Evolutionary conservation across 306 rosid species (phyloP), one percentile per base, ranked within the genome.

Genomic region (Fragaria ananassa): DNA sequence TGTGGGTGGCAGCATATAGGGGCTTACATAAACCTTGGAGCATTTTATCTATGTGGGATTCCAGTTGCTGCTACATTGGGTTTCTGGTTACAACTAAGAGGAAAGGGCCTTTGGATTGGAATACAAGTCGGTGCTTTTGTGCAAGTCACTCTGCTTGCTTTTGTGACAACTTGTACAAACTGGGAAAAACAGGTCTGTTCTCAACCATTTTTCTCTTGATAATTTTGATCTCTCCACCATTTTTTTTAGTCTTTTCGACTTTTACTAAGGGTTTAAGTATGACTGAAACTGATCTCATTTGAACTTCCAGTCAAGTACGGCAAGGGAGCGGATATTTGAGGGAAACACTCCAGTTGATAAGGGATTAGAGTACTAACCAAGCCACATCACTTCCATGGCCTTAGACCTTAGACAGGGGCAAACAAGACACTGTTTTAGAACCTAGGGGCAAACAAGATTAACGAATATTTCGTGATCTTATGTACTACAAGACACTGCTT

Each of bases 1-100:
- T 88, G 90, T 85, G 97, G 97, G 27, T 89, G 97, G 95, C 93
- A 91, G 79, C 90, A 85, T 14, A 12, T 85, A 37, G 97, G 95
- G 60, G 95, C 91, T 49, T 91, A 82, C 72, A 79, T 89, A 19
- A 91, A 91, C 72, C 71, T 91, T 1, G 95, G 95, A 19, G 91
- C 97, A 15, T 89, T 75, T 77, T 91, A 91, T 72, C 86, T 91
- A 0, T 91, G 91, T 83, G 97, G 97, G 74, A 88, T 88, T 81
- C 97, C 97, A 53, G 72, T 70, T 49, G 89, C 93, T 75, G 86
- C 89, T 21, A 34, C 35, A 19, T 75, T 91, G 83, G 89, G 85
- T 47, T 91, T 91, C 76, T 83, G 78, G 87, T 68, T 64, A 12
- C 25, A 81, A 14, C 72, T 87, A 18, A 77, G 83, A 76, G 97